These are phyloP conservation scores for Scedosporium minutisporum DNA, from an alignment of 2,329 filamentous ascomycete genomes.

Conservation along the genomic window DNA sequence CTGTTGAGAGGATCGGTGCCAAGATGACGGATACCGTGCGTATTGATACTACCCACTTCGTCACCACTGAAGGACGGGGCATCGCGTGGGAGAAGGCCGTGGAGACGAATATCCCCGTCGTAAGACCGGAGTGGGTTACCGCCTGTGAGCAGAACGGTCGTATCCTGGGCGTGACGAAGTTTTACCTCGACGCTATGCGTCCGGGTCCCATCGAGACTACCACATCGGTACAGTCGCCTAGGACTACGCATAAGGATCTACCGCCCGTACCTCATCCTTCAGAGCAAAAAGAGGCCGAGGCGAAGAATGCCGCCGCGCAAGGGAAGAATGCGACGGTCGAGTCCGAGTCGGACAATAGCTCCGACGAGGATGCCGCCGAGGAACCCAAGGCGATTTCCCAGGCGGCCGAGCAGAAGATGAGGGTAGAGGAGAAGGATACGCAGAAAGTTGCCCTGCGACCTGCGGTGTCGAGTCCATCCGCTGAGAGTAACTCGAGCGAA, in stretches of 20 bases:
- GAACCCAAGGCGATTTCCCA: conserved; percentile 23
- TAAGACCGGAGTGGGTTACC: conserved; percentile 92
- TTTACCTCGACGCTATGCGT: conserved; percentile 77
- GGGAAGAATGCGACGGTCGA: conserved; percentile 17
- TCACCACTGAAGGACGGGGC: conserved; percentile 87
- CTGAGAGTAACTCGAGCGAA: conserved; percentile 15
- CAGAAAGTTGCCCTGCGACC: conserved; percentile 44
- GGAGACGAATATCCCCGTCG: conserved; percentile 96
- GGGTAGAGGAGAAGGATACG: conserved; percentile 44
- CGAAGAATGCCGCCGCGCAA: conserved; percentile 12
- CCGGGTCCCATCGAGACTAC: conserved; percentile 31
- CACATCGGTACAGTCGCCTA: conserved; percentile 15
- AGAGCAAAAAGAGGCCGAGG: conserved; percentile 10
- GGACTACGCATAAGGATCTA: conserved; percentile 24
- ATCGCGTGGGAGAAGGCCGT: conserved; percentile 91
- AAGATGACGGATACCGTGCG: conserved; percentile 83
- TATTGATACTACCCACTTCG: conserved; percentile 97
- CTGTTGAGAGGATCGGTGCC: conserved; percentile 81
- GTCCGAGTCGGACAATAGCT: conserved; percentile 19
- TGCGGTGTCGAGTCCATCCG: conserved; percentile 11
- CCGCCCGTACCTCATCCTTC: conserved; percentile 14
- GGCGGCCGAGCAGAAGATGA: conserved; percentile 42
- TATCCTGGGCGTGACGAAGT: conserved; percentile 88
- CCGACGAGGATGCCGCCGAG: conserved; percentile 17
- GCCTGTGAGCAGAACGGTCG: conserved; percentile 90